phyloP scores from a whole-genome alignment of 345 rosid genomes.

The Anacardium occidentale region DNA sequence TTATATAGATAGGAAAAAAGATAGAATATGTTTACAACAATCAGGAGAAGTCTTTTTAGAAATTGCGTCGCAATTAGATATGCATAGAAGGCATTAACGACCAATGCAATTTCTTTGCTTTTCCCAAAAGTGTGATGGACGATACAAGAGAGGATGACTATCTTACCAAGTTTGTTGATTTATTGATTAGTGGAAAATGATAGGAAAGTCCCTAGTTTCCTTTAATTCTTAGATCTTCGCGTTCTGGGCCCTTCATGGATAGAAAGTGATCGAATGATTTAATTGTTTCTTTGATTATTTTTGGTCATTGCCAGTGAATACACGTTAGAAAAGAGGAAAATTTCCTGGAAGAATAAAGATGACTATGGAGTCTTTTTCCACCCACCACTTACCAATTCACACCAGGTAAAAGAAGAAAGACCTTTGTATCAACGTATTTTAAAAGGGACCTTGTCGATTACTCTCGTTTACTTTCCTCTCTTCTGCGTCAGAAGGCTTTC shows the following conservation, averaged over 20 bases:
- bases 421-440: background rate
- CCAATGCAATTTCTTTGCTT: background rate
- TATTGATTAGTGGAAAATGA: background rate
- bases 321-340: background rate
- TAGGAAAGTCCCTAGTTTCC: background rate
- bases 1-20: too few relatives aligned
- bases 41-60: background rate
- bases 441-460: too few relatives aligned
- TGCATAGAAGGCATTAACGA: background rate
- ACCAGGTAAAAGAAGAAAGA: background rate
- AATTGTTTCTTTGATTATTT: background rate
- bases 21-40: too few relatives aligned
- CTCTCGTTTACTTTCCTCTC: background rate
- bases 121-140: background rate
- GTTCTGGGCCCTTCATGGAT: too few relatives aligned
- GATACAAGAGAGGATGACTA: background rate
- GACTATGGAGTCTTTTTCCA: background rate
- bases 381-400: background rate
- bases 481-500: background rate
- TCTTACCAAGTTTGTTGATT: background rate
- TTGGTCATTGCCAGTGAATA: too few relatives aligned
- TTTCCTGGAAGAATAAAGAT: background rate
- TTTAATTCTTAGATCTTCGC: too few relatives aligned
- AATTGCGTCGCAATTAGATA: background rate
- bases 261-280: background rate